Evolutionary conservation across 495 filamentous ascomycete species (phyloP).

Genomic region (Aspergillus diversus): DNA sequence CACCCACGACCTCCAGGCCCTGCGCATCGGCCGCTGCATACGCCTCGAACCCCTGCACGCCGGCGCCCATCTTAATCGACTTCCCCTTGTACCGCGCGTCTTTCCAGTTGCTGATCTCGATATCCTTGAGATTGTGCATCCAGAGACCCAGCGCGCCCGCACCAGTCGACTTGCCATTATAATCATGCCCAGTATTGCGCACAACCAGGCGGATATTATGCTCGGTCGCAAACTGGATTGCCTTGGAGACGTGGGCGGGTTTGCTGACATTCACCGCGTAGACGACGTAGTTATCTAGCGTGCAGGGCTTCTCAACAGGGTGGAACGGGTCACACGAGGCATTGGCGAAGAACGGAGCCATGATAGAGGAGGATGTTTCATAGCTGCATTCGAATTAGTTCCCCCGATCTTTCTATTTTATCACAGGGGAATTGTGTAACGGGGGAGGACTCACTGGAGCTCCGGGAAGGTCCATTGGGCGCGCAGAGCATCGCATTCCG

Average conservation of each 20-base stretch:
- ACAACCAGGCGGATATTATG: slow-evolving; percentile 65
- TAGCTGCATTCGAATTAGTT: slow-evolving; percentile 24
- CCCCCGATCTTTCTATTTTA: background rate
- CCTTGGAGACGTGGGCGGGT: slow-evolving; percentile 32
- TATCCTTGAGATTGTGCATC: slow-evolving; percentile 60
- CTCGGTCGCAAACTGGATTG: slow-evolving; percentile 45
- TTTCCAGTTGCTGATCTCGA: slow-evolving; percentile 37
- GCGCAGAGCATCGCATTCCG: slow-evolving; percentile 31
- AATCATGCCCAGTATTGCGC: slow-evolving; percentile 67
- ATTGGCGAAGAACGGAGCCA: slow-evolving; percentile 47
- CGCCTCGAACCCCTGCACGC: slow-evolving; percentile 53
- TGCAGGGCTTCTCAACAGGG: slow-evolving; percentile 53
- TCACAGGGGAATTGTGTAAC: background rate
- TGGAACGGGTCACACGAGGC: slow-evolving; percentile 61
- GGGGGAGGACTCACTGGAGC: slow-evolving; percentile 33
- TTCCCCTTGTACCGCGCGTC: slow-evolving; percentile 46
- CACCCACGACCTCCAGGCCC: slow-evolving; percentile 32
- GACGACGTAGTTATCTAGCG: slow-evolving; percentile 58
- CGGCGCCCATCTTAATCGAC: slow-evolving; percentile 58
- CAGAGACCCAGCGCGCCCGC: slow-evolving; percentile 56
- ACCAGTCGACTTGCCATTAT: slow-evolving; percentile 60
- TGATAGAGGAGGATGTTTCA: slow-evolving; percentile 43
- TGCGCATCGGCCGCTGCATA: slow-evolving; percentile 43
- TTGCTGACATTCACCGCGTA: slow-evolving; percentile 51
- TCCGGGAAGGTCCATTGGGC: slow-evolving; percentile 36